These are phyloP conservation scores for Emiliania huxleyi DNA, from an alignment of 78 protist genomes.

Conservation along the genomic window DNA sequence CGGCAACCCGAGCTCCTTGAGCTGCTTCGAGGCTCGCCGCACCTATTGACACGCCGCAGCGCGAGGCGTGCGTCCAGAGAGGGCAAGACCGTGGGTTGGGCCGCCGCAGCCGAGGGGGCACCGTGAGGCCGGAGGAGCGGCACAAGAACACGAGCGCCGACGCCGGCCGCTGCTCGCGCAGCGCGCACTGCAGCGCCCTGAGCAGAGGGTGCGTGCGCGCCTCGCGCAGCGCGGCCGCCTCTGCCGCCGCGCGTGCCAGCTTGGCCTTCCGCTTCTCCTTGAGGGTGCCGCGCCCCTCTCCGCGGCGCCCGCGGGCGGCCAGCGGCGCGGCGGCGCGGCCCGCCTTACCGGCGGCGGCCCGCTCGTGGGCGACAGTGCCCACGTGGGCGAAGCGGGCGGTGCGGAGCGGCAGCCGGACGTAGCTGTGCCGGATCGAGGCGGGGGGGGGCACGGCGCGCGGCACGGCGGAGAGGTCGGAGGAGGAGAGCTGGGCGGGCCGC, in stretches of 20 bases:
- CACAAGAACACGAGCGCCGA: conserved; percentile 14
- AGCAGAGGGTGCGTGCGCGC: neutral
- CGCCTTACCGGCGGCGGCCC: neutral
- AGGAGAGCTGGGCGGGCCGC: neutral
- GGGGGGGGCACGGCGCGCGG: neutral
- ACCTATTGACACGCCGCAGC: too few species aligned
- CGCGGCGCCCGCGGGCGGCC: neutral
- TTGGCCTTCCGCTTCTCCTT: neutral
- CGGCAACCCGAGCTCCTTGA: neutral
- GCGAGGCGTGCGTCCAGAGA: too few species aligned
- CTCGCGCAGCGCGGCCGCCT: neutral
- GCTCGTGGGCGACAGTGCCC: neutral
- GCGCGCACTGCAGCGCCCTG: neutral
- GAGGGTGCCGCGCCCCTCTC: neutral
- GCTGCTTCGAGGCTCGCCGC: neutral
- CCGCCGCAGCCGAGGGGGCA: too few species aligned
- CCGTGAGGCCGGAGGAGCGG: neutral
- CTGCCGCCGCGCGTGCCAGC: neutral
- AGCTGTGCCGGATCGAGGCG: neutral
- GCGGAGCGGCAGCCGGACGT: neutral
- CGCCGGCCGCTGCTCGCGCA: neutral
- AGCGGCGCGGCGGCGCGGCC: neutral
- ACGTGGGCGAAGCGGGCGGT: neutral
- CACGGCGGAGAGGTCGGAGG: neutral
- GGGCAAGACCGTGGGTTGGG: too few species aligned